These are phyloP conservation scores for Escallonia herrerae DNA, from an alignment of 129 eudicot genomes.

Conservation along the genomic window DNA sequence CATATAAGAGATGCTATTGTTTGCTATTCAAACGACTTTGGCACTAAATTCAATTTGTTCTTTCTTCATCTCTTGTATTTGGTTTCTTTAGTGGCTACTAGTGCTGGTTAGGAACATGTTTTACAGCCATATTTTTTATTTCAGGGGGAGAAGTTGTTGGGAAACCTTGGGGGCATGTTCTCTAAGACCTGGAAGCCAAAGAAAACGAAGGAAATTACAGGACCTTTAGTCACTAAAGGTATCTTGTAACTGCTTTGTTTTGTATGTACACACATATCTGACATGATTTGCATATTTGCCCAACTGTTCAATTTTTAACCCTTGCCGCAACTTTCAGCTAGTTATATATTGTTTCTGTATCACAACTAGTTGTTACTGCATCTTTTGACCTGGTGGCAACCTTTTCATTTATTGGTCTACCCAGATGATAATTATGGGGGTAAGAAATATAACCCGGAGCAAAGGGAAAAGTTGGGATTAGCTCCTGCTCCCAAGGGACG, in stretches of 20 bases:
- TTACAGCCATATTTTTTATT: neutral
- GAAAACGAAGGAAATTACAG: constrained; percentile 57
- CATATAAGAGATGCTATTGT: too few relatives aligned
- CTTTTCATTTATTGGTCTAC: neutral
- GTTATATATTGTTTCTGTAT: too few relatives aligned
- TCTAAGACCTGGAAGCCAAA: constrained; percentile 97
- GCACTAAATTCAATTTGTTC: too few relatives aligned
- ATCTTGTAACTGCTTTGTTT: neutral
- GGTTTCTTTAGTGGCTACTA: too few relatives aligned
- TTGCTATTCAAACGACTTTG: too few relatives aligned
- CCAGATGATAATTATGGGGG: constrained; percentile 30
- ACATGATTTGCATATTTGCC: neutral
- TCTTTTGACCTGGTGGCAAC: neutral
- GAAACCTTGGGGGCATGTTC: constrained; percentile 92
- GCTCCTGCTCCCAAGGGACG: constrained; percentile 37
- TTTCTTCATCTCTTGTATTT: too few relatives aligned
- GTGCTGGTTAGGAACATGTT: too few relatives aligned
- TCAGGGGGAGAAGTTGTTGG: constrained; percentile 88
- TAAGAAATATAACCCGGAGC: constrained; percentile 35
- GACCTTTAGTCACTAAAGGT: constrained; percentile 67
- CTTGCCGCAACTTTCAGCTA: too few relatives aligned
- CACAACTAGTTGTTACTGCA: too few relatives aligned
- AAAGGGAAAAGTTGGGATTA: constrained; percentile 70
- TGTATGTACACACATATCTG: neutral
- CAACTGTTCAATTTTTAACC: too few relatives aligned